Evolutionary conservation across 2,329 filamentous ascomycete genomes (phyloP).

Genomic region (Pseudogymnoascus sp.): DNA sequence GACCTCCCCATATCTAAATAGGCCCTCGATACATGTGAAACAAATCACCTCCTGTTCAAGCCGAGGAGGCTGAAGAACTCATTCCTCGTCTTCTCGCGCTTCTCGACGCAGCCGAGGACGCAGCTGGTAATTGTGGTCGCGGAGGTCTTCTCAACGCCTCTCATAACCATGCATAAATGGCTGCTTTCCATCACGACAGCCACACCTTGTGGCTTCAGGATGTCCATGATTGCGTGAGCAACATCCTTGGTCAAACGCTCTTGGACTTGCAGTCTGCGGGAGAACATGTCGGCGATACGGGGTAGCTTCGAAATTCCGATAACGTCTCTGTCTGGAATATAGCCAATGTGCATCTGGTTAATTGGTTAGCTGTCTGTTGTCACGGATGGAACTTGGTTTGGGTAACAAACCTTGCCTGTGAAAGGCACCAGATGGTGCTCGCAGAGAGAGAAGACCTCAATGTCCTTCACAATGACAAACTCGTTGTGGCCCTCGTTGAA

Average conservation of each 20-base stretch:
- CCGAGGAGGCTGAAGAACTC: constrained; percentile 82
- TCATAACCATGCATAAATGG: constrained; percentile 98
- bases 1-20: not conserved
- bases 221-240: constrained; percentile 84
- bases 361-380: constrained; percentile 14
- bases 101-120: constrained; percentile 92
- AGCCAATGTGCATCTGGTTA: constrained; percentile 90
- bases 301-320: constrained; percentile 94
- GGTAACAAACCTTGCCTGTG: constrained; percentile 67
- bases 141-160: constrained; percentile 88
- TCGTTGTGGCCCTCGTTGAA: constrained; percentile 97
- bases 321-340: constrained; percentile 85
- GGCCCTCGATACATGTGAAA: not conserved
- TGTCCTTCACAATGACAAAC: constrained; percentile 95
- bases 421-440: constrained; percentile 98
- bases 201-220: constrained; percentile 88
- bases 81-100: constrained; percentile 85
- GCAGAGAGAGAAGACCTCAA: constrained; percentile 89
- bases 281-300: constrained; percentile 95
- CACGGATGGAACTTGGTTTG: not conserved
- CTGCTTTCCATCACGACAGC: constrained; percentile 96
- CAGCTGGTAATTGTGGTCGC: constrained; percentile 90
- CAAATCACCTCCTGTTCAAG: constrained; percentile 45
- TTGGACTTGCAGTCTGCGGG: constrained; percentile 86
- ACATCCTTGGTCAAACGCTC: constrained; percentile 95